Conservation (phyloP, 1,284 basidiomycete species). For the Ceratobasidium theobromae region DNA sequence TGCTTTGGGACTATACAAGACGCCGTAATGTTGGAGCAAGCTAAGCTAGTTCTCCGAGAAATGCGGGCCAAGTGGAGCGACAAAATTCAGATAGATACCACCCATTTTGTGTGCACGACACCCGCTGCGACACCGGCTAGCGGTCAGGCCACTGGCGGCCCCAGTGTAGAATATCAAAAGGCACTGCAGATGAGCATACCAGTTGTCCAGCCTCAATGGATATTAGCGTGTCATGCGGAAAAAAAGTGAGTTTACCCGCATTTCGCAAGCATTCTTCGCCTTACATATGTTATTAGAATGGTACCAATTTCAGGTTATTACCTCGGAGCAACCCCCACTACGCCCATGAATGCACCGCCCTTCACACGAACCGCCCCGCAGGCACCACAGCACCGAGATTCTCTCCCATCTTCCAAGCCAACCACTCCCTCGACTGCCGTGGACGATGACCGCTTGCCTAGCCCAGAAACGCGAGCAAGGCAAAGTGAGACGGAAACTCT, state of each 20-base stretch:
- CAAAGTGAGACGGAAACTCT: not conserved
- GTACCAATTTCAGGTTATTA: conserved; percentile 82
- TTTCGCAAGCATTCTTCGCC: not conserved
- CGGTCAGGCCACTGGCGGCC: conserved; percentile 51
- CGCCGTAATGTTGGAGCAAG: conserved; percentile 68
- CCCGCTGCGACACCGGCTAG: conserved; percentile 67
- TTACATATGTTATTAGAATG: conserved; percentile 57
- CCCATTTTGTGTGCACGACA: conserved; percentile 93
- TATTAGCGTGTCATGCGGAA: conserved; percentile 79
- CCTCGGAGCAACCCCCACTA: conserved; percentile 66
- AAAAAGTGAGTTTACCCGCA: conserved; percentile 60
- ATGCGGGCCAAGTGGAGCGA: conserved; percentile 89
- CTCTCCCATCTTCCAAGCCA: conserved; percentile 54
- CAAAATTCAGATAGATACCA: conserved; percentile 93
- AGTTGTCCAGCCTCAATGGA: conserved; percentile 87
- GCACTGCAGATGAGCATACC: conserved; percentile 88
- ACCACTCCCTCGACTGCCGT: not conserved
- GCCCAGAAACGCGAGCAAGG: conserved; percentile 7
- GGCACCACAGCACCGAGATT: conserved; percentile 53
- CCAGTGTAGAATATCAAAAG: conserved; percentile 85
- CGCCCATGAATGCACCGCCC: conserved; percentile 58
- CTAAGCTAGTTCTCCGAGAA: conserved; percentile 71
- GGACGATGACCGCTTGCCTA: conserved; percentile 6
- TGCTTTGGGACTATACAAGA: conserved; percentile 90
- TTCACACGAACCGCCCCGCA: conserved; percentile 46